Percentiles rank a stretch among this genome's conserved stretches.
These are phyloP conservation scores for Kwoniella heveanensis DNA, from an alignment of 768 basidiomycete genomes.

Conservation along the genomic window DNA sequence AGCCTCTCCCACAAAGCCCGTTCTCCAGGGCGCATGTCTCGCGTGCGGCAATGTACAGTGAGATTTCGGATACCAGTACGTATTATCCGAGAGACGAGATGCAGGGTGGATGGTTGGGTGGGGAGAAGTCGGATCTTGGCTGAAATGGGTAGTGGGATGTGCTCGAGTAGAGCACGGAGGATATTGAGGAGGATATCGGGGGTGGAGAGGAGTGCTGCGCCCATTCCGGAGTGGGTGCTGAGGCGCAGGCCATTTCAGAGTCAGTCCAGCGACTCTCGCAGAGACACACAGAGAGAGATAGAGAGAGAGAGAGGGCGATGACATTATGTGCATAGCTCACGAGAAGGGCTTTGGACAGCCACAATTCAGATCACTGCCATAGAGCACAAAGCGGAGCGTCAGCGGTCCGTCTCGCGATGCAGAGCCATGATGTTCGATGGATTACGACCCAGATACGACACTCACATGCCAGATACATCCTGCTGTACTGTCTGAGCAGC, in stretches of 20 bases:
- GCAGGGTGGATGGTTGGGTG: constrained; percentile 80
- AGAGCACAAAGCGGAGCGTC: too few relatives aligned
- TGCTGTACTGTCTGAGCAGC: constrained; percentile 82
- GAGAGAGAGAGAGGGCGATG: too few relatives aligned
- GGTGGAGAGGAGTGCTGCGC: constrained; percentile 87
- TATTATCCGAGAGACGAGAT: constrained; percentile 83
- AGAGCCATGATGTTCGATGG: too few relatives aligned
- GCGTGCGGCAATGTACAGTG: constrained; percentile 93
- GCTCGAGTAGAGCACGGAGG: constrained; percentile 71
- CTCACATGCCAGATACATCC: constrained; percentile 79
- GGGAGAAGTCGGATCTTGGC: constrained; percentile 91
- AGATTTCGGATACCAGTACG: constrained; percentile 83
- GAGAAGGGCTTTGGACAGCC: constrained; percentile 97
- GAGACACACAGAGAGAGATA: too few relatives aligned
- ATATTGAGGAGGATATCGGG: constrained; percentile 90
- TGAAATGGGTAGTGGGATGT: constrained; percentile 81
- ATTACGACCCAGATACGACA: too few relatives aligned
- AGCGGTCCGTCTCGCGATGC: too few relatives aligned
- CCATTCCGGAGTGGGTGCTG: constrained; percentile 73
- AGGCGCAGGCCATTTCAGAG: neutral
- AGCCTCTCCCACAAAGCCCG: constrained; percentile 75
- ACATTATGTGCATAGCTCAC: constrained; percentile 24
- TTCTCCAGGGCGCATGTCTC: constrained; percentile 83
- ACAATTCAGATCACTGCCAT: constrained; percentile 91
- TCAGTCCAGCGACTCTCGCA: too few relatives aligned